These are phyloP conservation scores for Protomyces lactucae-debilis DNA, from an alignment of 1,139 yeast genomes.

Conservation along the genomic window DNA sequence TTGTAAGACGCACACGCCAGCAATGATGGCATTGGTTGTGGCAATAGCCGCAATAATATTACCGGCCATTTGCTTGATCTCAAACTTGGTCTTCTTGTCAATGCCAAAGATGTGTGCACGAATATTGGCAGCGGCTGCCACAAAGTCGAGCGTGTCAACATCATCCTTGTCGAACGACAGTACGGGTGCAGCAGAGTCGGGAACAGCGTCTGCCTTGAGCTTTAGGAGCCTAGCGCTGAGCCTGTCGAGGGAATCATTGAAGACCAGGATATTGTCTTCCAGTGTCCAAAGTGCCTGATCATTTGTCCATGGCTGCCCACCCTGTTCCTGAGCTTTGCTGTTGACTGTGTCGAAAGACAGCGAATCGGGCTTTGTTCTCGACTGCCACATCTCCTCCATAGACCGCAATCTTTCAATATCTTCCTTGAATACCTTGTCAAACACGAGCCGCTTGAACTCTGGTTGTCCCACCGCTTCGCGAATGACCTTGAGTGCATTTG, in stretches of 20 bases:
- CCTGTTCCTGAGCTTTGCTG: slow-evolving; percentile 33
- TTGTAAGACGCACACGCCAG: slow-evolving; percentile 77
- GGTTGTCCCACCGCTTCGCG: slow-evolving; percentile 44
- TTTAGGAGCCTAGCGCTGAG: slow-evolving; percentile 45
- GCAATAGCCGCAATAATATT: slow-evolving; percentile 98
- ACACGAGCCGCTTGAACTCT: slow-evolving; percentile 42
- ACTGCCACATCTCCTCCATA: slow-evolving; percentile 76
- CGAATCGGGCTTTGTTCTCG: slow-evolving; percentile 64
- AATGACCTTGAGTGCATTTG: slow-evolving; percentile 67
- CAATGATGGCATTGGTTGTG: slow-evolving; percentile 91
- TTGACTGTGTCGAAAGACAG: slow-evolving; percentile 42
- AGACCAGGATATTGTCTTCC: slow-evolving; percentile 59
- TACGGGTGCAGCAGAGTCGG: slow-evolving; percentile 33
- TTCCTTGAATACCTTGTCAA: slow-evolving; percentile 50
- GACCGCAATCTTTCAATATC: slow-evolving; percentile 70
- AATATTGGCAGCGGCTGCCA: slow-evolving; percentile 79
- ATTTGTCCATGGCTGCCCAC: slow-evolving; percentile 39
- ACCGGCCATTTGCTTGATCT: slow-evolving; percentile 90
- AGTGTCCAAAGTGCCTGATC: slow-evolving; percentile 65
- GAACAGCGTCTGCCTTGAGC: slow-evolving; percentile 44
- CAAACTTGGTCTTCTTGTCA: slow-evolving; percentile 71
- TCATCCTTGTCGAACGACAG: slow-evolving; percentile 91
- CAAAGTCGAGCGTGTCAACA: slow-evolving; percentile 81
- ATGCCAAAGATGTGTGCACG: slow-evolving; percentile 71
- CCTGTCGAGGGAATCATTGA: slow-evolving; percentile 44